phyloP scores from a whole-genome alignment of 2,329 filamentous ascomycete species.

The Phaeosphaeria sp. region DNA sequence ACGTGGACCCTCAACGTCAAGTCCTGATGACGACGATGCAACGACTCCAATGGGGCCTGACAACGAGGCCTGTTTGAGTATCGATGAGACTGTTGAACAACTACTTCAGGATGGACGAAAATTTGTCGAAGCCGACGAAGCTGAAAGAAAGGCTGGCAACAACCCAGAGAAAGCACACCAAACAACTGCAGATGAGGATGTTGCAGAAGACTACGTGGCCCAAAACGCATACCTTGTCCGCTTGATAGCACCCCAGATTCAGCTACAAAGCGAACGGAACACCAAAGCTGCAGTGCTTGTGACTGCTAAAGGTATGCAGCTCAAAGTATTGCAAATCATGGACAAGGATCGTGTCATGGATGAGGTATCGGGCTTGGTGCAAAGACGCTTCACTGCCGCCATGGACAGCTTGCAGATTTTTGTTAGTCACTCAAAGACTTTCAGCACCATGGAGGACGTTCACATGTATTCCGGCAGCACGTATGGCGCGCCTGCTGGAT shows the following conservation, averaged over 20 bases:
- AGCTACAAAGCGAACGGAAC: slow-evolving; percentile 98
- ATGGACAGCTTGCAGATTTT: slow-evolving; percentile 99
- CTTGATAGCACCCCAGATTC: slow-evolving; percentile 95
- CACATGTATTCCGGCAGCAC: slow-evolving; percentile 94
- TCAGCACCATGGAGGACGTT: slow-evolving; percentile 78
- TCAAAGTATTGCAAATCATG: slow-evolving; percentile 97
- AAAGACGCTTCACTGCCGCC: slow-evolving; percentile 88
- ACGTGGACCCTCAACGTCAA: slow-evolving; percentile 37
- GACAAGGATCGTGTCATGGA: slow-evolving; percentile 93
- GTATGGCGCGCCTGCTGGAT: slow-evolving; percentile 84
- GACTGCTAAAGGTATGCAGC: slow-evolving; percentile 95
- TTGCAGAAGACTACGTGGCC: slow-evolving; percentile 85
- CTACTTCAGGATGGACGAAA: slow-evolving; percentile 83
- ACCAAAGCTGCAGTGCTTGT: slow-evolving; percentile 95
- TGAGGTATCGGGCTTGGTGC: slow-evolving; percentile 91
- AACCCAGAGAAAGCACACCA: slow-evolving; percentile 23
- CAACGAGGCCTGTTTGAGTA: slow-evolving; percentile 67
- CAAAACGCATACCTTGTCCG: slow-evolving; percentile 95
- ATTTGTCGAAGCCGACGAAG: slow-evolving; percentile 77
- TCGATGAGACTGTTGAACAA: slow-evolving; percentile 85
- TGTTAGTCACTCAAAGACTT: slow-evolving; percentile 91
- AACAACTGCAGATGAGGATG: slow-evolving; percentile 58
- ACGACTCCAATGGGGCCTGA: slow-evolving; percentile 49
- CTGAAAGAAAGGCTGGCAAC: slow-evolving; percentile 31
- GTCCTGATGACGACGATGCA: slow-evolving; percentile 25